These are phyloP conservation scores for Scheffersomyces stambukii DNA, from an alignment of 1,139 yeast genomes.

Conservation along the genomic window DNA sequence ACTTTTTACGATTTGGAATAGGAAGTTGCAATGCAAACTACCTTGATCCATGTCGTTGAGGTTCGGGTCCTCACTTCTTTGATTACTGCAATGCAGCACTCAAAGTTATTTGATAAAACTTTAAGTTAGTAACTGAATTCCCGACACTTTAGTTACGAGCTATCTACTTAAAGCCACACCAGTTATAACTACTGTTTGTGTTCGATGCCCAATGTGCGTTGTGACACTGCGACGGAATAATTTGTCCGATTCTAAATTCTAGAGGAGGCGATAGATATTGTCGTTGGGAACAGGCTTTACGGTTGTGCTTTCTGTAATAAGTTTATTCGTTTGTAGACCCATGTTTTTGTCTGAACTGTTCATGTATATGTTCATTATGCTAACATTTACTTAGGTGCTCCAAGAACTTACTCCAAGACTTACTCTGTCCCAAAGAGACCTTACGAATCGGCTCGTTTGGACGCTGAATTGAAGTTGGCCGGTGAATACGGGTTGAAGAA, in stretches of 20 bases:
- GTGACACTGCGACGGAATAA: no score
- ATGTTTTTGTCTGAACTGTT: constrained; percentile 3
- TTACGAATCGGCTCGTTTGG: constrained; percentile 98
- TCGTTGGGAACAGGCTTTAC: background rate
- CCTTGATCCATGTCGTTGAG: constrained; percentile 29
- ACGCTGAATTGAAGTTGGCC: constrained; percentile 97
- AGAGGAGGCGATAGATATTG: no score
- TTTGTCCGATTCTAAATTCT: no score
- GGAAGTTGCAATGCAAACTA: background rate
- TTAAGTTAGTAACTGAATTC: constrained; percentile 56
- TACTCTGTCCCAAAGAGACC: constrained; percentile 99
- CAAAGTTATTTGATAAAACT: constrained; percentile 6
- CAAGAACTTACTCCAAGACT: constrained; percentile 99
- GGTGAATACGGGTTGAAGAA: constrained; percentile 99
- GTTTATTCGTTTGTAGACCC: constrained; percentile 5
- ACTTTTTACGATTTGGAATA: constrained; percentile 12
- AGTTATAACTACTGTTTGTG: no score
- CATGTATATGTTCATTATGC: constrained; percentile 12
- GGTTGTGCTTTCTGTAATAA: background rate
- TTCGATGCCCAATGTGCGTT: no score
- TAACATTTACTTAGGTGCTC: constrained; percentile 64
- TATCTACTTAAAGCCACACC: no score
- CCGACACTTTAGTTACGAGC: constrained; percentile 90
- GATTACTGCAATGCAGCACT: constrained; percentile 19
- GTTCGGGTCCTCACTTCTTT: constrained; percentile 69